Evolutionary conservation across 148 eudicot genomes (phyloP).

Genomic region (Bassia scoparia): DNA sequence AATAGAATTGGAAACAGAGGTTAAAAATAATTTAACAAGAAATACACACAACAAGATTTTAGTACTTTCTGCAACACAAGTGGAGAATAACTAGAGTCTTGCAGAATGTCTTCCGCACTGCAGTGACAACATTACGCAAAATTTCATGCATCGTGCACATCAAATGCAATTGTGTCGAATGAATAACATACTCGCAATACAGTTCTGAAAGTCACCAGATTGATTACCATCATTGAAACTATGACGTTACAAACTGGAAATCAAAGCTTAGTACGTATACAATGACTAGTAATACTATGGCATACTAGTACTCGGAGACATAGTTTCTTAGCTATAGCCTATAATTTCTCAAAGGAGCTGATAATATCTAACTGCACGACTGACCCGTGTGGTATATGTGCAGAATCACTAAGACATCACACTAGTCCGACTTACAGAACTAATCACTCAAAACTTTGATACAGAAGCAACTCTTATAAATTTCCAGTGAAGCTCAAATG

Average conservation of each 20-base stretch:
- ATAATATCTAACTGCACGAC: too few relatives aligned
- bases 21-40: too few relatives aligned
- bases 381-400: background rate
- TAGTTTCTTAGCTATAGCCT: too few relatives aligned
- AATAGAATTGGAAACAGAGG: too few relatives aligned
- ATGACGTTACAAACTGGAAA: background rate
- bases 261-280: background rate
- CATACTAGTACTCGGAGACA: too few relatives aligned
- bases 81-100: background rate
- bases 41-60: too few relatives aligned
- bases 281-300: too few relatives aligned
- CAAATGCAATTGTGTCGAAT: background rate
- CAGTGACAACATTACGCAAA: background rate
- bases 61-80: background rate
- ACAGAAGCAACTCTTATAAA: too few relatives aligned
- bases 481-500: too few relatives aligned
- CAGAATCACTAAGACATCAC: background rate
- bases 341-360: too few relatives aligned
- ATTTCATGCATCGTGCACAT: background rate
- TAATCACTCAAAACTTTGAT: background rate
- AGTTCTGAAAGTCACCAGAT: background rate
- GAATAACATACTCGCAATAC: background rate
- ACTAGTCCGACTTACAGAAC: background rate
- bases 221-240: background rate
- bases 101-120: background rate